These are phyloP conservation scores for Alternaria ethzedia DNA, from an alignment of 2,329 filamentous ascomycete species.

Conservation along the genomic window DNA sequence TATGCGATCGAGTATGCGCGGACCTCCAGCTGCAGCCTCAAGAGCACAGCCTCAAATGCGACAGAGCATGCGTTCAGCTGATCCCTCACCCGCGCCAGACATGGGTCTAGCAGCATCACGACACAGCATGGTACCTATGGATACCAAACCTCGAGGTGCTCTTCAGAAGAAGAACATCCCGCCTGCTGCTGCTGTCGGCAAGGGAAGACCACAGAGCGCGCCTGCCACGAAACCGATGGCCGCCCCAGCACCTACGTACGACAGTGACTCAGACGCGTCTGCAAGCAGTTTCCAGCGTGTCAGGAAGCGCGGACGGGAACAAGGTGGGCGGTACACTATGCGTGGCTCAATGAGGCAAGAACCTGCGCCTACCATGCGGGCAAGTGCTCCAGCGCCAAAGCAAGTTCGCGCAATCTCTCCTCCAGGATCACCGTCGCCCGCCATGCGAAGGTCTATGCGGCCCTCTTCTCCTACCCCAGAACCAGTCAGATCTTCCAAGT, in stretches of 20 bases:
- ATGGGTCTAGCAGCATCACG: conserved; percentile 44
- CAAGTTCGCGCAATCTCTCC: conserved; percentile 52
- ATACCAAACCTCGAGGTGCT: conserved; percentile 41
- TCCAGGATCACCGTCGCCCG: conserved; percentile 29
- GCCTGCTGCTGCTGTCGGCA: conserved; percentile 23
- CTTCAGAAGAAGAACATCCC: conserved; percentile 51
- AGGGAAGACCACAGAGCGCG: conserved; percentile 37
- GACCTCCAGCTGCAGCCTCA: conserved; percentile 3
- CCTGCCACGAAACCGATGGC: conserved; percentile 25
- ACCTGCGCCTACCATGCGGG: conserved; percentile 40
- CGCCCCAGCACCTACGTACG: conserved; percentile 35
- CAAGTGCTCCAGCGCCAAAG: conserved; percentile 43
- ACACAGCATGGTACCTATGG: conserved; percentile 35
- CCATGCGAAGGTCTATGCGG: conserved; percentile 43
- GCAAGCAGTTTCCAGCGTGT: conserved; percentile 78
- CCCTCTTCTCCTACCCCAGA: conserved; percentile 36
- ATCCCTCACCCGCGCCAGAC: conserved; percentile 33
- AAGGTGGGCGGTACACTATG: conserved; percentile 65
- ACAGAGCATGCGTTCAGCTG: conserved; percentile 55
- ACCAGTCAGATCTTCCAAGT: conserved; percentile 58
- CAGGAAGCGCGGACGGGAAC: conserved; percentile 48
- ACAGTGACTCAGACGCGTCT: conserved; percentile 55
- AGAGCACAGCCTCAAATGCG: conserved; percentile 48
- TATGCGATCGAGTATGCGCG: conserved; percentile 51
- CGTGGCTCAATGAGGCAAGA: conserved; percentile 72